Conservation (phyloP, 768 basidiomycete species). For the Boletus reticuloceps region DNA sequence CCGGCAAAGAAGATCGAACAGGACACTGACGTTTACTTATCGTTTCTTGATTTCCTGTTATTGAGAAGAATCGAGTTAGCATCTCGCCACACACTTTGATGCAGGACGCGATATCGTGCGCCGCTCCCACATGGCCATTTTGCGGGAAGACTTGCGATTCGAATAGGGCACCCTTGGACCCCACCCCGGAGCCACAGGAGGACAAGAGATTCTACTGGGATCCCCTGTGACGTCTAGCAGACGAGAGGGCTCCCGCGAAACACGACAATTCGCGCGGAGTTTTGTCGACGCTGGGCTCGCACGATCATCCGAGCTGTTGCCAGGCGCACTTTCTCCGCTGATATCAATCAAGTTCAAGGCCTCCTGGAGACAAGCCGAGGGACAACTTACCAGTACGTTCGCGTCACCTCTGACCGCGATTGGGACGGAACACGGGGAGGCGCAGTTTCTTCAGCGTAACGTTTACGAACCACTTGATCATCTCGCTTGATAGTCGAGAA, state of each 20-base stretch:
- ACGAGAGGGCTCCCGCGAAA: slow-evolving; percentile 18
- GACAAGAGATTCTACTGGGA: neutral
- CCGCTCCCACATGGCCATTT: neutral
- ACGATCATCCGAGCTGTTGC: no score
- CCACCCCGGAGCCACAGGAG: neutral
- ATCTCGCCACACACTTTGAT: neutral
- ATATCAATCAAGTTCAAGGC: neutral
- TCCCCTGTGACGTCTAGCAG: neutral
- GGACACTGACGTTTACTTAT: neutral
- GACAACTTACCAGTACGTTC: neutral
- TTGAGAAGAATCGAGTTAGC: slow-evolving; percentile 7
- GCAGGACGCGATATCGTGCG: neutral
- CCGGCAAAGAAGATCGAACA: neutral
- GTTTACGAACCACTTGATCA: slow-evolving; percentile 9
- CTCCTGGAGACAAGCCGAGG: neutral
- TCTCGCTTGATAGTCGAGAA: slow-evolving; percentile 15
- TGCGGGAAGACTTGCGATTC: neutral
- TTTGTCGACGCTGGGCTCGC: slow-evolving; percentile 2
- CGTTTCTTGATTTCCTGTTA: neutral
- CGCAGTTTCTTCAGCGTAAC: neutral
- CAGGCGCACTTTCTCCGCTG: neutral
- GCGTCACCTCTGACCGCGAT: slow-evolving; percentile 5
- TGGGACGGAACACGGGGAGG: slow-evolving; percentile 1
- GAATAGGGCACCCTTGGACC: neutral
- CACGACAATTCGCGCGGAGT: neutral